A percentile compares a stretch with the other conserved stretches of the same genome.
phyloP scores from a whole-genome alignment of 2,329 filamentous ascomycete genomes.

The Trichoderma oligosporum region DNA sequence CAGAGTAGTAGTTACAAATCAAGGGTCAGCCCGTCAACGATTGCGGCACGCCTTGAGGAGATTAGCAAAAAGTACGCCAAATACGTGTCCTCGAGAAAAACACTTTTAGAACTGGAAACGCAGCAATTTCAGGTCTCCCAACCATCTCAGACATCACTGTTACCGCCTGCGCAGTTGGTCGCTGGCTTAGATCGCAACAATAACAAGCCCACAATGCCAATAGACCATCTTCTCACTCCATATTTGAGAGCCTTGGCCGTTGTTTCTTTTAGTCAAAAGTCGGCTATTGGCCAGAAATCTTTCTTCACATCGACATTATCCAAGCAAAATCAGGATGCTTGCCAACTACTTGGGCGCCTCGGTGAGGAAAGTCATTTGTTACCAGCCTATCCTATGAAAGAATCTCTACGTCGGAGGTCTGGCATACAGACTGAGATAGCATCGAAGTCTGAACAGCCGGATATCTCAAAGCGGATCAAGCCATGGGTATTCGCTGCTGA shows the following conservation, averaged over 20 bases:
- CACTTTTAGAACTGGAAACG: conserved; percentile 42
- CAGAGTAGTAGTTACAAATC: not conserved
- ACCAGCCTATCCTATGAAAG: conserved; percentile 46
- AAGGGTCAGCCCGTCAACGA: conserved; percentile 7
- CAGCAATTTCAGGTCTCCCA: conserved; percentile 32
- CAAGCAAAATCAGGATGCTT: conserved; percentile 49
- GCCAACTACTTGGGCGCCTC: conserved; percentile 50
- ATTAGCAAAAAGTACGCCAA: conserved; percentile 53
- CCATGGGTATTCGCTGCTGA: conserved; percentile 60
- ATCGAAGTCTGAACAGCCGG: conserved; percentile 36
- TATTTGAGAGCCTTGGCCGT: conserved; percentile 53
- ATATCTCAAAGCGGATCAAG: conserved; percentile 44
- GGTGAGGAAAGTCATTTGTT: conserved; percentile 61
- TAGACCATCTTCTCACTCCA: conserved; percentile 49
- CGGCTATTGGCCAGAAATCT: conserved; percentile 54
- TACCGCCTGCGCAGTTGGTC: conserved; percentile 23
- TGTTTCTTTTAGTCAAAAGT: conserved; percentile 55
- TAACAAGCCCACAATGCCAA: conserved; percentile 23
- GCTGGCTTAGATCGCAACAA: conserved; percentile 20
- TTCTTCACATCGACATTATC: conserved; percentile 50
- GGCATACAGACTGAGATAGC: conserved; percentile 45
- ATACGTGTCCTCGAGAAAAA: conserved; percentile 50
- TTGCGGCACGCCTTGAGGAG: conserved; percentile 36
- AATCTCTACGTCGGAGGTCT: conserved; percentile 33
- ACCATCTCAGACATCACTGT: conserved; percentile 28